A percentile compares a stretch with the other conserved stretches of the same genome.
phyloP scores from a whole-genome alignment of 306 rosid genomes.

The Lathyrus aphaca region DNA sequence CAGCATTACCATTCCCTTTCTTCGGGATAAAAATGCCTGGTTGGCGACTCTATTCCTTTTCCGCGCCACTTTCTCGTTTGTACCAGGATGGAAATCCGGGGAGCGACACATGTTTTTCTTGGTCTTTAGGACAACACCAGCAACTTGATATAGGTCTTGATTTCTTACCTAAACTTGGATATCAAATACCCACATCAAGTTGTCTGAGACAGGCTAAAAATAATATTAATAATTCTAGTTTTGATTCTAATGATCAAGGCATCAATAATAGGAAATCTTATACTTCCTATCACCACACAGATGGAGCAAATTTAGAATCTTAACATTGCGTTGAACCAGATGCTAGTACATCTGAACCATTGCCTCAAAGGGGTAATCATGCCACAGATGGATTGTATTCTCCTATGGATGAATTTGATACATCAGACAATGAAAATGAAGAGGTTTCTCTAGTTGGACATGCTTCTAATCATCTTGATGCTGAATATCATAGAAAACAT shows the following conservation, averaged over 20 bases:
- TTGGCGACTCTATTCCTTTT: no score
- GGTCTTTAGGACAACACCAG: no score
- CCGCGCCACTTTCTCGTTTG: no score
- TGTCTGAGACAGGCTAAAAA: no score
- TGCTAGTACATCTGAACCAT: conserved; percentile 77
- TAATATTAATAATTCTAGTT: no score
- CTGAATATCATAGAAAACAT: conserved; percentile 42
- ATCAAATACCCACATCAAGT: no score
- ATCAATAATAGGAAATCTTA: conserved; percentile 46
- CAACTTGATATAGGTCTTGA: no score
- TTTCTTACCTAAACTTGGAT: no score
- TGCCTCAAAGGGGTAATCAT: conserved; percentile 58
- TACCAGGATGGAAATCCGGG: no score
- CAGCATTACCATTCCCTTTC: no score
- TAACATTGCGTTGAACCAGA: conserved; percentile 76
- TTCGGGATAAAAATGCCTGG: no score
- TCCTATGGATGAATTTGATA: conserved; percentile 63
- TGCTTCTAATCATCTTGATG: conserved; percentile 48
- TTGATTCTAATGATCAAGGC: conserved; percentile 48
- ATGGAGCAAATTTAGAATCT: conserved; percentile 59
- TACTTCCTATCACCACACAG: conserved; percentile 43
- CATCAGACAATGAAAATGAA: conserved; percentile 75
- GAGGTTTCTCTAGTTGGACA: conserved; percentile 60
- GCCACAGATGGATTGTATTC: conserved; percentile 59
- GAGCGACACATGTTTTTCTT: no score